A percentile compares a stretch with the other conserved stretches of the same genome.
Evolutionary conservation across 1,284 basidiomycete genomes (phyloP).

Genomic region (Apiotrichum laibachii): DNA sequence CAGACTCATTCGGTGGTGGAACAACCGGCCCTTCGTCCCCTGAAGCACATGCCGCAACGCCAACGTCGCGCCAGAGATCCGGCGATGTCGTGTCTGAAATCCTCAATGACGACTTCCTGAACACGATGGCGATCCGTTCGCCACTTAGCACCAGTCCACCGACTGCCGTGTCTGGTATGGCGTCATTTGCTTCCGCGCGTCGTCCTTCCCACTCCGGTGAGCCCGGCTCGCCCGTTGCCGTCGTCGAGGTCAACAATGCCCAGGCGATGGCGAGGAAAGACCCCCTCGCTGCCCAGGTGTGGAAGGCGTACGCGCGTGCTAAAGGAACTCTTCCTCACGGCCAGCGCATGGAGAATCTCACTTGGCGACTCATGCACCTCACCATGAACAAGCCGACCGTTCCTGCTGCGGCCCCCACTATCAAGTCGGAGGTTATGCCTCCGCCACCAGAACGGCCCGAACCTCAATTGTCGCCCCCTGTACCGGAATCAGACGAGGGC

Average conservation of each 20-base stretch:
- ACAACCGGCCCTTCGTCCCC: constrained; percentile 10
- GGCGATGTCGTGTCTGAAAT: constrained; percentile 43
- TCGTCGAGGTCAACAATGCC: constrained; percentile 20
- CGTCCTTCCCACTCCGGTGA: constrained; percentile 34
- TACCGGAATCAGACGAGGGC: constrained; percentile 13
- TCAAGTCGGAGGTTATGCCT: constrained; percentile 2
- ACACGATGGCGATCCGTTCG: constrained; percentile 18
- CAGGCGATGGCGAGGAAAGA: constrained; percentile 61
- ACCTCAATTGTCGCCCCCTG: not conserved
- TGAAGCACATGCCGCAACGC: not conserved
- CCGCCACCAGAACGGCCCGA: constrained; percentile 8
- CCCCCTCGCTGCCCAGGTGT: constrained; percentile 90
- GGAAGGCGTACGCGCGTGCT: constrained; percentile 92
- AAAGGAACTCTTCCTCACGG: constrained; percentile 85
- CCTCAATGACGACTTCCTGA: constrained; percentile 47
- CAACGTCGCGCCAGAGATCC: constrained; percentile 14
- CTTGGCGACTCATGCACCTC: constrained; percentile 98
- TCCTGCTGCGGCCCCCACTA: not conserved
- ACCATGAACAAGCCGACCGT: constrained; percentile 61
- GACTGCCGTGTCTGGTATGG: constrained; percentile 10
- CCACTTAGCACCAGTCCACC: constrained; percentile 32
- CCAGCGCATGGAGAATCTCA: constrained; percentile 93
- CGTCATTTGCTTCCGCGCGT: constrained; percentile 25
- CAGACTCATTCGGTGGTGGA: constrained; percentile 8
- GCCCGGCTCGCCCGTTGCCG: constrained; percentile 21